Conservation (phyloP, 352 stramenopile species). For the Phytophthora sp. region DNA sequence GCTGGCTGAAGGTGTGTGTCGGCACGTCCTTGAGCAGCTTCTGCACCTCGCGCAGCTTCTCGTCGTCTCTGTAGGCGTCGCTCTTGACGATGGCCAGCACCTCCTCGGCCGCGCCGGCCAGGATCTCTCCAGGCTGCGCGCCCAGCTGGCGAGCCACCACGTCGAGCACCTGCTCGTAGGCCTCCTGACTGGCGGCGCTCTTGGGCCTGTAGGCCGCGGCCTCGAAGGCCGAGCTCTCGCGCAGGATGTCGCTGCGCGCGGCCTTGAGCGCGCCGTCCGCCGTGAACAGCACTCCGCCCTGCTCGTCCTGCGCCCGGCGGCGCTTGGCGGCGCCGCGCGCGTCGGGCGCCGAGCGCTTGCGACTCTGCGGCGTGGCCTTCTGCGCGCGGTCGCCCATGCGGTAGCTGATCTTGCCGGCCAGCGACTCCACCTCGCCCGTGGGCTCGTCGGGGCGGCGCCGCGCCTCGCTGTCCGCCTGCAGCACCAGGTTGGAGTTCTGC, state of each 20-base stretch:
- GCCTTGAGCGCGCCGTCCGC: constrained; percentile 54
- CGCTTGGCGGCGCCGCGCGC: neutral
- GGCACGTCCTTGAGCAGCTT: constrained; percentile 88
- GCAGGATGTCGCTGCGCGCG: constrained; percentile 65
- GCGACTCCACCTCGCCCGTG: constrained; percentile 88
- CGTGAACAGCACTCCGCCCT: constrained; percentile 54
- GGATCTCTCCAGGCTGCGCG: constrained; percentile 91
- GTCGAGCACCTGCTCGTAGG: constrained; percentile 91
- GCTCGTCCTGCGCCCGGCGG: constrained; percentile 44
- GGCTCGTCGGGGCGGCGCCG: constrained; percentile 81
- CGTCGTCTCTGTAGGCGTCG: constrained; percentile 85
- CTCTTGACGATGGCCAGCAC: constrained; percentile 94
- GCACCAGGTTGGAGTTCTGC: constrained; percentile 95
- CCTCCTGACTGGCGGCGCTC: constrained; percentile 84
- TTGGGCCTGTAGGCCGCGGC: constrained; percentile 87
- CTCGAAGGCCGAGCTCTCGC: constrained; percentile 77
- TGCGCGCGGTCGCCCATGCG: constrained; percentile 88
- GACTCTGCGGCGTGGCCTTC: constrained; percentile 52
- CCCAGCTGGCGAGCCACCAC: constrained; percentile 81
- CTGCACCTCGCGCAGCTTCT: constrained; percentile 82
- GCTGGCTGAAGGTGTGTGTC: constrained; percentile 72
- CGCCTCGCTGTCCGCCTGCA: constrained; percentile 91
- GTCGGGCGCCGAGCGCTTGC: constrained; percentile 37
- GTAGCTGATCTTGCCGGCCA: constrained; percentile 77
- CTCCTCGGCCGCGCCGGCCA: constrained; percentile 92